Evolutionary conservation across 257 asterid species (phyloP), one percentile per base, ranked within the genome.

Genomic region (Solanum peruvianum): DNA sequence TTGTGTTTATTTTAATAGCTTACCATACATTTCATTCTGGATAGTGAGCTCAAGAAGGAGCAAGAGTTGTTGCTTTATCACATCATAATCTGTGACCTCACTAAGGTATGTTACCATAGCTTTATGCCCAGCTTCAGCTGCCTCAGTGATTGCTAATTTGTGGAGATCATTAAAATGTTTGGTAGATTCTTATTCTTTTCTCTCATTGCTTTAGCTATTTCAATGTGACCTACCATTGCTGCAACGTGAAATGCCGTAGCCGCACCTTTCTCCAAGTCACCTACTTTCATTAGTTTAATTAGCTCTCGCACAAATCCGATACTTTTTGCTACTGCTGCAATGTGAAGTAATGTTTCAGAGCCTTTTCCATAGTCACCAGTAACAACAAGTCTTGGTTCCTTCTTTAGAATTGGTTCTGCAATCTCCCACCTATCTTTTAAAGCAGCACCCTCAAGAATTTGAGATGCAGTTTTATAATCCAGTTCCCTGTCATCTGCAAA

Each of bases 31-130:
- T 16, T 71, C 78, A 9, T 7, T 11, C 45, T 35, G 69, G 12
- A 87, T 52, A 45, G 86, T 44, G 42, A 80, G 14, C 2, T 27
- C n/a, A 33, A 82, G 86, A 60, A 88, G 76, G 2, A 1, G 9
- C 41, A 83, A 71, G 44, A 77, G 52, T 37, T 85, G 56, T 9
- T 25, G 49, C 5, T 39, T 6, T 31, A 87, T 25, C 31, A 60
- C 83, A 18, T 20, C 9, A 60, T 72, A 45, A 45, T 11, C 13
- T 11, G 73, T 83, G 83, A 73, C 75, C 41, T 13, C 3, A 33
- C 12, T 60, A 6, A 90, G 88, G 66, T 83, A 88, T 9, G 72
- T 58, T 41, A 84, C 88, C 92, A 90, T 88, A 7, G 37, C 33
- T 37, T 11, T 69, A 4, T 87, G 56, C 29, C 88, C 82, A 15